phyloP scores from a whole-genome alignment of 1,284 basidiomycete species.

The Pulchroboletus neoregius region DNA sequence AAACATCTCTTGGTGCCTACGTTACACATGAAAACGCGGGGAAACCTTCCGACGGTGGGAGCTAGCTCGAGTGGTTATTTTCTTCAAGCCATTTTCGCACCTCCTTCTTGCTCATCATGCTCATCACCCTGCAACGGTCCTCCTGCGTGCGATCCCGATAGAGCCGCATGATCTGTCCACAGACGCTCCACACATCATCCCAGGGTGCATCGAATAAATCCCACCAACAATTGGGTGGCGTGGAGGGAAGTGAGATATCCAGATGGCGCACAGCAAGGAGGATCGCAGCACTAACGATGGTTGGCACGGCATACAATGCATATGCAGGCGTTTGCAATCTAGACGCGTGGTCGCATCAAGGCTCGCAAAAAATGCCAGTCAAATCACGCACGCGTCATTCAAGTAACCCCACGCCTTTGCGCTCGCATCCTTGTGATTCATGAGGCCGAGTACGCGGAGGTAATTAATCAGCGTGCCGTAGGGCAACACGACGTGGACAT shows the following conservation, averaged over 20 bases:
- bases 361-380: background rate
- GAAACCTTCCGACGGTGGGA: background rate
- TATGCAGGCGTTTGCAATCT: conserved; percentile 91
- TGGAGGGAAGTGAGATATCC: conserved; percentile 67
- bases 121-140: conserved; percentile 40
- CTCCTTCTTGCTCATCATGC: conserved; percentile 64
- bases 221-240: conserved; percentile 75
- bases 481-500: conserved; percentile 85
- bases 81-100: conserved; percentile 74
- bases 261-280: conserved; percentile 69
- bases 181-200: conserved; percentile 81
- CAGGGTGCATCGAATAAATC: conserved; percentile 82
- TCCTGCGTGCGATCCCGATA: conserved; percentile 51
- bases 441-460: conserved; percentile 83
- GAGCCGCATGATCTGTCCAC: conserved; percentile 75
- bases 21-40: background rate
- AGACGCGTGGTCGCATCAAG: conserved; percentile 1
- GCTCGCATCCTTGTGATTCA: conserved; percentile 65
- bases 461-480: conserved; percentile 97
- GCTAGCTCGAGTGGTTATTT: conserved; percentile 19
- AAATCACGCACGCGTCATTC: conserved; percentile 75
- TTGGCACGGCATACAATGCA: conserved; percentile 81
- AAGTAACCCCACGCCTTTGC: conserved; percentile 84
- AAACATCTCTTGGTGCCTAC: background rate
- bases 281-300: conserved; percentile 84